A percentile compares a stretch with the other conserved stretches of the same genome.
These are phyloP conservation scores for Tanacetum coccineum DNA, from an alignment of 129 eudicot species.

Conservation along the genomic window DNA sequence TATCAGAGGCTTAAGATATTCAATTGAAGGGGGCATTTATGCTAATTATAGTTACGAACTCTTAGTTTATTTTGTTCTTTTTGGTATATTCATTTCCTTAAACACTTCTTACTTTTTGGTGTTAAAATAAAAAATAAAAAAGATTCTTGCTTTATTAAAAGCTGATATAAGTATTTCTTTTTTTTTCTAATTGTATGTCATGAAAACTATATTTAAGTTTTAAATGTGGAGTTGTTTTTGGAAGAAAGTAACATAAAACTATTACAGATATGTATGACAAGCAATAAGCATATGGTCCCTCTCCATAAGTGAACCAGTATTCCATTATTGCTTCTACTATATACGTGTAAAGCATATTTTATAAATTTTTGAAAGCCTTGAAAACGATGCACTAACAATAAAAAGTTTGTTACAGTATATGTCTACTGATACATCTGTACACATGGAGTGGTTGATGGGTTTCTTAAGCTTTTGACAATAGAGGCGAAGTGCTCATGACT, in stretches of 20 bases:
- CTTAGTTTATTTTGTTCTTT: not conserved
- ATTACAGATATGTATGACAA: not conserved
- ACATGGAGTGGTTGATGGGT: too few relatives aligned
- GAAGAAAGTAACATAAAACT: constrained; percentile 16
- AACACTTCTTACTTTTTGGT: too few relatives aligned
- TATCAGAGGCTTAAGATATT: too few relatives aligned
- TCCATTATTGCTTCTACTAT: constrained; percentile 24
- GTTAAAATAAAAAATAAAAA: too few relatives aligned
- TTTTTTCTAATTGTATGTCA: not conserved
- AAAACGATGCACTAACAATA: not conserved
- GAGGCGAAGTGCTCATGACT: too few relatives aligned
- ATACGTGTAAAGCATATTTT: not conserved
- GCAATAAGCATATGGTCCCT: constrained; percentile 26
- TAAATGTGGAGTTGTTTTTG: not conserved
- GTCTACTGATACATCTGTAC: not conserved
- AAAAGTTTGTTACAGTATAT: not conserved
- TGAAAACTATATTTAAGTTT: not conserved
- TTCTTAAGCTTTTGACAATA: too few relatives aligned
- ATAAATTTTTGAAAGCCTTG: too few relatives aligned
- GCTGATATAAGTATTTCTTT: not conserved
- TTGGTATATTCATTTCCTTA: constrained; percentile 21
- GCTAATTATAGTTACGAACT: too few relatives aligned
- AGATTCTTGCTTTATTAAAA: not conserved
- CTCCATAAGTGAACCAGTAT: constrained; percentile 5
- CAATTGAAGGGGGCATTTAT: too few relatives aligned